Evolutionary conservation across 129 eudicot genomes (phyloP), one percentile per base, ranked within the genome.

Genomic region (Dittrichia graveolens): DNA sequence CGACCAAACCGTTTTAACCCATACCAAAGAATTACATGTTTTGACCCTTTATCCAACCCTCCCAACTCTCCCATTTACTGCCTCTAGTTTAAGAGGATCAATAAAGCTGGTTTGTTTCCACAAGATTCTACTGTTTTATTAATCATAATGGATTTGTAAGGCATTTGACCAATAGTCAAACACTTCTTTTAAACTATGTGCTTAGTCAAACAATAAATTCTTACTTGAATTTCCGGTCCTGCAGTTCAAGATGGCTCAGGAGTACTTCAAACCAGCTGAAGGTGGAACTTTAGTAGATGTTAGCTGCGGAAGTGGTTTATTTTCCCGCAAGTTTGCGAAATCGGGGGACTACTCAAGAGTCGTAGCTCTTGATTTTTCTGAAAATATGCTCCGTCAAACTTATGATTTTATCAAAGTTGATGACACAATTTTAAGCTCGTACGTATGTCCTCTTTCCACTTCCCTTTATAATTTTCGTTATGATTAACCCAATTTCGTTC

Each of bases 291-390:
- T 95, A 50, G 88, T 86, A 53, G 99, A 90, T 83, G 91, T 88
- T 77, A 95, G 99, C 71, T 95, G 99, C 52, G 99, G 99, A 49
- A 95, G 97, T 53, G 97, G 99, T 49, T 81, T 95, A 53, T 95
- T 95, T 84, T 86, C 97, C n/a, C 71, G 99, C 55, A 90, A 90
- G 69, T 95, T 95, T 78, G 88, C 88, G 48, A 88, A 86, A 75
- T 90, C 96, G 8, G 91, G 91, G 58, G 73, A 77, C 66, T 95
- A 88, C 79, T 88, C 99, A 45, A 86, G 77, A 75, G 97, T 90
- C n/a, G 46, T 95, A 43, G 99, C 97, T 19, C 94, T 95, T 65
- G 99, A 95, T 72, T 95, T 90, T 81, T 88, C 99, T 35, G 96
- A 95, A 88, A 90, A 84, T 74, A 95, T 95, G 97, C 97, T 95